A percentile compares a stretch with the other conserved stretches of the same genome.
These are phyloP conservation scores for Pythium rhizo-oryzae DNA, from an alignment of 352 stramenopile genomes.

Conservation along the genomic window DNA sequence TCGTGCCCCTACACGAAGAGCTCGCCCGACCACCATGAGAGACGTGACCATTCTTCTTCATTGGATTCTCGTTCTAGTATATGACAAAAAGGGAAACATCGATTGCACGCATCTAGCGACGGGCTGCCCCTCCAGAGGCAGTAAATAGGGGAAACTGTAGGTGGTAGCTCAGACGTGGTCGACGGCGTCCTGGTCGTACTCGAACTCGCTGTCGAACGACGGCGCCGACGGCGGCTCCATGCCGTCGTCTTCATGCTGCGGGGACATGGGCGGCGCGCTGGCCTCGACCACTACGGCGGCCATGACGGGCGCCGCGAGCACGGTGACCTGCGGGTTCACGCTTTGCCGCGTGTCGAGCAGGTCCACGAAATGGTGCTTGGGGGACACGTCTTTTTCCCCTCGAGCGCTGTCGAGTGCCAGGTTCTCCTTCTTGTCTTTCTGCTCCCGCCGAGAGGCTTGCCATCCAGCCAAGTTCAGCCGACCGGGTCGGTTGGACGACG, in stretches of 20 bases:
- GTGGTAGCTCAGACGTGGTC: slow-evolving; percentile 5
- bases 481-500: not conserved
- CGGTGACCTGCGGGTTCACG: slow-evolving; percentile 14
- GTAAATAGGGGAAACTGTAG: not conserved
- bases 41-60: no score
- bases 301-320: slow-evolving; percentile 19
- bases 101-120: no score
- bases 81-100: no score
- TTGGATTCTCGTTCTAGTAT: no score
- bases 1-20: no score
- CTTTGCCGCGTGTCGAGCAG: slow-evolving; percentile 6
- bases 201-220: slow-evolving; percentile 25
- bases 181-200: slow-evolving; percentile 12
- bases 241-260: slow-evolving; percentile 6
- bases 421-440: slow-evolving; percentile 20
- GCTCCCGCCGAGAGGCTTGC: slow-evolving; percentile 12
- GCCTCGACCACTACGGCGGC: slow-evolving; percentile 6
- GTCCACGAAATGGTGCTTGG: slow-evolving; percentile 27
- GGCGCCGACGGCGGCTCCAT: slow-evolving; percentile 23
- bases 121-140: not conserved
- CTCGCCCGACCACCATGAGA: no score
- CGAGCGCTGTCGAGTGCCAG: slow-evolving; percentile 1
- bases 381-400: slow-evolving; percentile 9
- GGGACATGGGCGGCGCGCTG: slow-evolving; percentile 22
- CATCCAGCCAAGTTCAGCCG: slow-evolving; percentile 21